Evolutionary conservation across 2,329 filamentous ascomycete species (phyloP), one percentile per base, ranked within the genome.

Genomic region (Exophiala xenobiotica): DNA sequence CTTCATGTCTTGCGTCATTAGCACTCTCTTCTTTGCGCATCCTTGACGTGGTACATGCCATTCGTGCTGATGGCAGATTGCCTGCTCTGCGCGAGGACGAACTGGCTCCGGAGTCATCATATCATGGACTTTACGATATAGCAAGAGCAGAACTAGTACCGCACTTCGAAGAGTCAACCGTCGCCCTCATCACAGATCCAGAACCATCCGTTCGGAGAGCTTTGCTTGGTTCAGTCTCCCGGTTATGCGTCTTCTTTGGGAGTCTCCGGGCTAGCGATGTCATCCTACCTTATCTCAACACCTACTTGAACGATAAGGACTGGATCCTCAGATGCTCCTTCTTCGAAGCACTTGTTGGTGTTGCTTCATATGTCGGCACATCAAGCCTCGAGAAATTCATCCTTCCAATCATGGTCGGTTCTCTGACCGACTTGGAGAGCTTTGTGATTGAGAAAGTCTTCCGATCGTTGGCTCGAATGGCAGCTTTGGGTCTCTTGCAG

Each of bases 281-380:
- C n/a, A 85, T 99, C 12, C 75, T 99, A 18, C 95, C 90, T 24
- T 93, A 99, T 71, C 76, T 99, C 22, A 97, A 97, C 65, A 99
- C 93, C 0, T 99, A 99, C 63, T 74, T 99, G 6, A 99, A 99
- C 61, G 93, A 97, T 63, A 83, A 87, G 35, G 91, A 99, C 67
- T 99, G 93, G 93, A 90, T 90, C 67, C 74, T 99, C 24, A 96
- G 96, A 68, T 96, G 90, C 63, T 90, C 92, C 2, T 97, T 97
- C 66, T 96, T 99, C 64, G 91, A 96, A 64, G 89, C 90, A 0
- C 90, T 97, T 20, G 89, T 97, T 12, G 92, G 91, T 3, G 91
- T 99, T 58, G 89, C 91, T 3, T 83, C 88, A 1, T 96, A 96
- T 61, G 81, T 97, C 26, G 93, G 93, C 22, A 90, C 88, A 53